A percentile compares a stretch with the other conserved stretches of the same genome.
phyloP scores from a whole-genome alignment of 495 filamentous ascomycete genomes.

The Tuber magnatum region DNA sequence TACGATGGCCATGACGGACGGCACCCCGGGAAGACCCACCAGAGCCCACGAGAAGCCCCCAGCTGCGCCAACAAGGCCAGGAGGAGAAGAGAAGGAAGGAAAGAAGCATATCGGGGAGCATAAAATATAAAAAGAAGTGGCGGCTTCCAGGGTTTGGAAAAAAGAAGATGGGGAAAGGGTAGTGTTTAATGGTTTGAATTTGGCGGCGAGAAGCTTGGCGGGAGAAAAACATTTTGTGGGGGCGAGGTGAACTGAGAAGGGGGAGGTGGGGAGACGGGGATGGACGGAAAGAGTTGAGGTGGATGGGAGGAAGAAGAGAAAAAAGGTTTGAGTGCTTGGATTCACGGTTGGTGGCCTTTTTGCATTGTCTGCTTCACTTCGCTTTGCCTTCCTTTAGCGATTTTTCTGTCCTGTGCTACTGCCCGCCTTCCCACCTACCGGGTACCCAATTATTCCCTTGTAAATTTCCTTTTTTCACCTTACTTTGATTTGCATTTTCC shows the following conservation, averaged over 20 bases:
- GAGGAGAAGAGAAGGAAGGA: neutral
- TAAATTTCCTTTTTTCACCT: neutral
- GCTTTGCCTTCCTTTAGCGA: neutral
- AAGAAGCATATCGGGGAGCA: neutral
- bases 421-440: neutral
- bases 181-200: neutral
- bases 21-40: neutral
- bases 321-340: neutral
- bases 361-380: neutral
- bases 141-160: neutral
- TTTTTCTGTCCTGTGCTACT: neutral
- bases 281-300: neutral
- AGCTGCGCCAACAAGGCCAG: neutral
- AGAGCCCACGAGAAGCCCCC: neutral
- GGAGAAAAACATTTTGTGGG: neutral
- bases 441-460: neutral
- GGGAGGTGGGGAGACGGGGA: neutral
- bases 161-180: neutral
- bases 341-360: neutral
- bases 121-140: conserved; percentile 2
- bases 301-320: neutral
- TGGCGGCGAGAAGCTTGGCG: neutral
- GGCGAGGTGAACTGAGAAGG: neutral
- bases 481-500: neutral
- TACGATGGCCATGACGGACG: neutral